phyloP scores from a whole-genome alignment of 768 basidiomycete species.

The Leccinellum luteum region DNA sequence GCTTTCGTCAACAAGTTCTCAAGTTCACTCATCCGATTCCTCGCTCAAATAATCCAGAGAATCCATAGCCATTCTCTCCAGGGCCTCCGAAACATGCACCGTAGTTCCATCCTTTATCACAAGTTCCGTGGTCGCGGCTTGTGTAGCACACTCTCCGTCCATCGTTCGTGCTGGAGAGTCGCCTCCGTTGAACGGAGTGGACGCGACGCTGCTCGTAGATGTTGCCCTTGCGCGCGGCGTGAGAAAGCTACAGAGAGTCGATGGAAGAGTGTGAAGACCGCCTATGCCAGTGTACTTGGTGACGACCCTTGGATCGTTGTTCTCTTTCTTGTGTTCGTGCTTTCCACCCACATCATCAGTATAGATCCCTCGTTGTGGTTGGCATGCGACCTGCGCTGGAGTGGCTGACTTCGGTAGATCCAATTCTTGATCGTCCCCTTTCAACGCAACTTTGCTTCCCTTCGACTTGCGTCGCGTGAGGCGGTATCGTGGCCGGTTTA shows the following conservation, averaged over 20 bases:
- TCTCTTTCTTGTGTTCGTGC: constrained; percentile 2
- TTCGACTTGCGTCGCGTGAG: constrained; percentile 15
- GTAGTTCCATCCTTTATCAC: constrained; percentile 1
- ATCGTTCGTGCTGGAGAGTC: background rate
- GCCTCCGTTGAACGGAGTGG: background rate
- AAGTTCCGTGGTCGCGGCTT: background rate
- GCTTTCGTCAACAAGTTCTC: background rate
- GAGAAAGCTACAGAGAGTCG: constrained; percentile 9
- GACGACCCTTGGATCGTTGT: background rate
- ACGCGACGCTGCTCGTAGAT: constrained; percentile 24
- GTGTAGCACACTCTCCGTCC: background rate
- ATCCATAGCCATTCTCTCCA: constrained; percentile 27
- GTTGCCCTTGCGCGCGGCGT: constrained; percentile 15
- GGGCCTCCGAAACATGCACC: constrained; percentile 17
- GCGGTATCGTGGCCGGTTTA: constrained; percentile 20
- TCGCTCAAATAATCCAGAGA: background rate
- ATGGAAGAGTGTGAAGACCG: constrained; percentile 3
- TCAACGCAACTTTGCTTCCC: background rate
- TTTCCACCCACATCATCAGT: background rate
- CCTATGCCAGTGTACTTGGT: background rate
- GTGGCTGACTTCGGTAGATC: background rate
- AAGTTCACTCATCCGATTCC: background rate
- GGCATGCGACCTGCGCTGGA: background rate
- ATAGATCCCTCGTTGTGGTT: background rate
- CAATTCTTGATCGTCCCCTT: background rate